Percentiles rank a stretch among this genome's conserved stretches.
Conservation (phyloP, 768 basidiomycete genomes). For the Pilatotrama ljubarskyi region DNA sequence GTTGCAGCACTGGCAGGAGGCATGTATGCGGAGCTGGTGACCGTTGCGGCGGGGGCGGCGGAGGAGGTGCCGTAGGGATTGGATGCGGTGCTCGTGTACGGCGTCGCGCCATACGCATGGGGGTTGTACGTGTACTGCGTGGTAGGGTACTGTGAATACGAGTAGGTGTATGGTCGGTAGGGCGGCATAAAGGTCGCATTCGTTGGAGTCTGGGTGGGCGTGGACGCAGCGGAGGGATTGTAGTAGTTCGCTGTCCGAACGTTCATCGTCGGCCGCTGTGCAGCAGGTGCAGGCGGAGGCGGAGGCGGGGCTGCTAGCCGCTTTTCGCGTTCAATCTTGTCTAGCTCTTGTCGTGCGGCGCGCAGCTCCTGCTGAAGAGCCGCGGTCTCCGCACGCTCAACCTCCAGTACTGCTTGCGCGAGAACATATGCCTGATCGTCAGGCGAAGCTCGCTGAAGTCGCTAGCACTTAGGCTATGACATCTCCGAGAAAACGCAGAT, state of each 20-base stretch:
- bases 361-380: slow-evolving; percentile 60
- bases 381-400: slow-evolving; percentile 63
- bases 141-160: slow-evolving; percentile 29
- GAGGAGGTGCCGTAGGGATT: slow-evolving; percentile 13
- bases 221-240: slow-evolving; percentile 30
- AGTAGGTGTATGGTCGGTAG: slow-evolving; percentile 30
- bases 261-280: slow-evolving; percentile 17
- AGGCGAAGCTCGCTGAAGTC: slow-evolving; percentile 54
- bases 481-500: background rate
- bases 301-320: slow-evolving; percentile 40
- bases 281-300: slow-evolving; percentile 11
- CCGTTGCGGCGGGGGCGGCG: background rate
- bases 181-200: slow-evolving; percentile 26
- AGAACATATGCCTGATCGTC: slow-evolving; percentile 65
- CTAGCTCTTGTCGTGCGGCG: slow-evolving; percentile 61
- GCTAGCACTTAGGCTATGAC: background rate
- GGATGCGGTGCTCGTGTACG: slow-evolving; percentile 16
- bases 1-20: background rate
- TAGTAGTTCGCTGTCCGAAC: slow-evolving; percentile 18
- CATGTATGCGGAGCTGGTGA: slow-evolving; percentile 7
- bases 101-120: slow-evolving; percentile 15
- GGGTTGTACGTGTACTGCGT: slow-evolving; percentile 29
- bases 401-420: slow-evolving; percentile 63
- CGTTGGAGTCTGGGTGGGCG: slow-evolving; percentile 36
- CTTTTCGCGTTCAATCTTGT: slow-evolving; percentile 69